Base-by-base conservation (phyloP, 1,139 yeast species). In the Suhomyces wounanorum region DNA sequence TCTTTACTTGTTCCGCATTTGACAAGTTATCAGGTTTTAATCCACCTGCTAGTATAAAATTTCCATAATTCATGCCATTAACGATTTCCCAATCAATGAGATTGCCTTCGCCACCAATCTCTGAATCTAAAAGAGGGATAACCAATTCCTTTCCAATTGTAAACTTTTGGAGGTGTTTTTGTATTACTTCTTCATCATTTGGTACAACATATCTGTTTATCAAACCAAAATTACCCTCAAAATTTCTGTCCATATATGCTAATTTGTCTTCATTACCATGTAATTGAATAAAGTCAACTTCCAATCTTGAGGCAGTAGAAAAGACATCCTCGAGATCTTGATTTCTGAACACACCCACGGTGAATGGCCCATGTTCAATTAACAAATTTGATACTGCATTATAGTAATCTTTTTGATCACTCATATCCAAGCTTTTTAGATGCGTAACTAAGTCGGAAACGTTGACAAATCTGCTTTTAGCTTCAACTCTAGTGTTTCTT, bases 331-430 rank as follows among this genome's bases (percentile, higher is more conserved):
- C 84, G 1, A 86, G 61, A 0, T 85, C 63, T 66, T 92, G 98
- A 66, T 94, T 90, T 54, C 94, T 77, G 69, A 94, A 91, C 2
- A 94, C 99, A 0, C 98, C 99, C 2, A 91, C 97, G 2, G 88
- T 67, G 58, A 75, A 80, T 0, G 96, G 96, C 0, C 92, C 89
- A 52, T 80, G 74, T 43, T 69, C 71, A 2, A 58, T 54, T 3
- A 84, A 57, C 13, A 68, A 57, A n/a, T 59, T 54, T 0, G 68
- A 50, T 2, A 73, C 64, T 3, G 58, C 53, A 2, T 61, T 62
- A 56, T 78, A 78, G 67, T 77, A 79, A n/a, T 64, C 72, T 2
- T 59, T 58, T 2, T 62, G 54, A 25, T 54, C 50, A 1, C 49
- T 54, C 26, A 66, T 69, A 2, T 51, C 44, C 9, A 60, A 51